A percentile compares a stretch with the other conserved stretches of the same genome.
Evolutionary conservation across 2,329 filamentous ascomycete genomes (phyloP).

Genomic region (Cercospora citrullina): DNA sequence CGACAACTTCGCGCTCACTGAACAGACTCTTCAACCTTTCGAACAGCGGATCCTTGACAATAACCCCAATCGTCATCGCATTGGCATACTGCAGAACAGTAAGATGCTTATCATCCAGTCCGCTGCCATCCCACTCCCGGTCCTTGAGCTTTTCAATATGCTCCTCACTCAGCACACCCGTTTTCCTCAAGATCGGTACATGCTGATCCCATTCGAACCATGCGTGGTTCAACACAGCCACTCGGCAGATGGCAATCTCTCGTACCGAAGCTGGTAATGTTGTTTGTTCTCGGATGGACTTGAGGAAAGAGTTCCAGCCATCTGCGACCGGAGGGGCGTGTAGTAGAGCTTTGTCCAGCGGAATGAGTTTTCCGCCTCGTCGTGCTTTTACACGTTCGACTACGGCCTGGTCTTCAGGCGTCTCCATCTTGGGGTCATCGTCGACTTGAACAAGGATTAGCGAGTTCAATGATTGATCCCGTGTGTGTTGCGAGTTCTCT

Average conservation of each 20-base stretch:
- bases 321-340: constrained; percentile 58
- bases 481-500: not conserved
- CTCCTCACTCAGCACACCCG: constrained; percentile 59
- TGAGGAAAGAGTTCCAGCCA: constrained; percentile 60
- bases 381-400: constrained; percentile 54
- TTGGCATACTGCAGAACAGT: constrained; percentile 73
- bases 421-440: constrained; percentile 51
- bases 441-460: constrained; percentile 32
- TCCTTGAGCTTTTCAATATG: constrained; percentile 48
- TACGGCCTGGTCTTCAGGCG: constrained; percentile 52
- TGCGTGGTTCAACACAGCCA: constrained; percentile 76
- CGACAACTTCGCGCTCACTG: constrained; percentile 71
- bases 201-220: constrained; percentile 87
- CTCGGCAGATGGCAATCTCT: constrained; percentile 77
- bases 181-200: constrained; percentile 65
- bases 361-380: constrained; percentile 53
- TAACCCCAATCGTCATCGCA: constrained; percentile 76
- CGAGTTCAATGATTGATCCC: not conserved
- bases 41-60: constrained; percentile 70
- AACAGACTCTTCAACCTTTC: constrained; percentile 61
- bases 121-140: constrained; percentile 39
- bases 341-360: constrained; percentile 56
- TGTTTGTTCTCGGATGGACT: constrained; percentile 56
- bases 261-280: constrained; percentile 56
- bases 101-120: constrained; percentile 62